Evolutionary conservation across 164 flowering plant species (phyloP), one percentile per base, ranked within the genome.

Genomic region (Magnolia changhungtana): DNA sequence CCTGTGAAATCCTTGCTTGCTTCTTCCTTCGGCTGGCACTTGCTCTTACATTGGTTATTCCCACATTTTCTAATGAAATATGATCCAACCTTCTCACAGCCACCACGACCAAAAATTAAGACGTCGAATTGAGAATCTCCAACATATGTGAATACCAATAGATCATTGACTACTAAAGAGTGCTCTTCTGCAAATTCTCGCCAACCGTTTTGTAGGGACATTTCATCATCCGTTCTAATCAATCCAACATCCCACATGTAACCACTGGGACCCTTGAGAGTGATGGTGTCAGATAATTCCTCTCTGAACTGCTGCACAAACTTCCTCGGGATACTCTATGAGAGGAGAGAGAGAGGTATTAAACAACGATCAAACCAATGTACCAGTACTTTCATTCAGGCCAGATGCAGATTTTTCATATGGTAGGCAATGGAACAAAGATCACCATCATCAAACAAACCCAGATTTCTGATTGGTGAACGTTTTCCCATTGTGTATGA

Each of bases 101-200:
- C 80, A 76, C 69, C 77, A 9, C 4, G 71, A 59, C 83, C 83
- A 51, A 85, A 81, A 79, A 88, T 82, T n/a, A 73, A 29, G 16
- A 88, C 87, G 75, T 79, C 7, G 52, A 85, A 86, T 8, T 52
- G n/a, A 8, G 79, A 86, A 27, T 74, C 29, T 6, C 83, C 84
- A 23, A 77, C 65, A 69, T 82, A 86, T 67, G 71, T 67, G 78
- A 88, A 88, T 21, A 86, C 71, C 3, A 88, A 14, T 0, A 82
- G 66, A 49, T 85, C 59, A 0, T 83, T 84, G n/a, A 37, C 29
- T 0, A 24, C 21, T 45, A 86, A 13, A 3, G 84, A 82, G 76
- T 84, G 75, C 63, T 65, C 45, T 20, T 81, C 74, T 1, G 70
- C 72, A 77, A 87, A 87, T 55, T 82, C 76, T 20, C 50, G 23